Base-by-base conservation (phyloP, 2,329 filamentous ascomycete species). In the Monosporascus sp. region DNA sequence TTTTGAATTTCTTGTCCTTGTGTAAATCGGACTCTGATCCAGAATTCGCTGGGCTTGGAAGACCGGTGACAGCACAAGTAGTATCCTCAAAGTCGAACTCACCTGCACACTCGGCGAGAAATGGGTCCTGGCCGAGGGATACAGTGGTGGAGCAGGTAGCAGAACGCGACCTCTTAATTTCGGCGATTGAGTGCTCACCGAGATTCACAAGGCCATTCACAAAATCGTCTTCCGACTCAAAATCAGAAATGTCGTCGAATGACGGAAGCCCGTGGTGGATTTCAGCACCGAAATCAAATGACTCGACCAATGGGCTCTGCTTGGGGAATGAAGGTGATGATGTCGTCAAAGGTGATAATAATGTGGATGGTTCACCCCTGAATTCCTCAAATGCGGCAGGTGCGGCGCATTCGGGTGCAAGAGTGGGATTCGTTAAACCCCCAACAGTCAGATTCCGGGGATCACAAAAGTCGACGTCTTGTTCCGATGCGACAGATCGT, bases 191-290 rank as follows among this genome's bases (percentile, higher is more conserved):
- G 57, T 81, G 77, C 26, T 70, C 71, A 53, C 71, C 70, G 60
- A 91, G 87, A 65, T 89, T 84, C 59, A 91, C 85, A 8, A 95
- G 80, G 52, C 82, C 81, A 68, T 84, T 86, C 63, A 84, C 81
- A 65, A 95, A 91, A 68, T 94, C 90, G 79, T 95, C 90, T 65
- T 96, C 92, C 1, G 89, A 91, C 69, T 96, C 92, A 53, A 96
- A 80, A 64, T 96, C 91, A 24, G 92, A 94, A 61, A 95, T 84
- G 60, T 91, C 88, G 70, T 95, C 89, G 62, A 96, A 95, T 8
- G 80, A 77, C 26, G 88, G 86, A 31, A 94, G 79, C 24, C 81
- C 81, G 74, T 80, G 75, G 60, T 77, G 74, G 24, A 76, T 60
- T n/a, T 71, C 68, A 48, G 73, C 64, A 58, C 72, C 72, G 66